Base-by-base conservation (phyloP, 2,329 filamentous ascomycete species). In the Exophiala sp. region DNA sequence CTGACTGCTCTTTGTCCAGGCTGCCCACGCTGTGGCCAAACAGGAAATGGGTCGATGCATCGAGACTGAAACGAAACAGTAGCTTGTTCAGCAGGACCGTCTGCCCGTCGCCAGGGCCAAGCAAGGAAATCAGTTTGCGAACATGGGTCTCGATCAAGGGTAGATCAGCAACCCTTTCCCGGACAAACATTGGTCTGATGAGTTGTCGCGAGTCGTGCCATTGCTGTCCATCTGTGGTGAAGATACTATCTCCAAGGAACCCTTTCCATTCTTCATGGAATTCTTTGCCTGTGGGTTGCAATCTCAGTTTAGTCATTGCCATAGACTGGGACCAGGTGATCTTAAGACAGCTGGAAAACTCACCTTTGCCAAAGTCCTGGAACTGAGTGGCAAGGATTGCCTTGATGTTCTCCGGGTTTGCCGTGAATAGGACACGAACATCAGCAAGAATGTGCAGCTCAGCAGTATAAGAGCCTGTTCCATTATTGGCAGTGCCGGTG, bases 341-440 rank as follows among this genome's bases (percentile, higher is more conserved):
- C 3, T 14, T 22, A 8, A 18, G 19, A 73, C 70, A 59, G 81
- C 70, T 7, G 89, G n/a, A n/a, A 9, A 16, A 42, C 42, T 37
- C 23, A 49, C 52, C 89, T 69, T 95, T 95, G 56, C 89, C 90
- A 64, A 83, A 96, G 63, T 95, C 86, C 34, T 70, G 70, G 63
- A 96, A 96, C 63, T 95, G 88, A 1, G 84, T 85, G 0, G 89
- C 86, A n/a, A 96, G 74, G 18, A 96, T 77, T 4, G 90, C 87
- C 67, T 95, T 95, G 71, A 95, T 85, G 64, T 95, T 95, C 62
- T 94, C 88, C 0, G 86, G 85, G 59, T 95, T 88, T 3, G 79
- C 79, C 0, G 90, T 95, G 62, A 93, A 76, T 52, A 94, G 66
- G 18, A 84, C 66, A n/a, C 86, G 79, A 9, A 34, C 23, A 32